phyloP scores from a whole-genome alignment of 345 rosid genomes.

The Garcia nutans region DNA sequence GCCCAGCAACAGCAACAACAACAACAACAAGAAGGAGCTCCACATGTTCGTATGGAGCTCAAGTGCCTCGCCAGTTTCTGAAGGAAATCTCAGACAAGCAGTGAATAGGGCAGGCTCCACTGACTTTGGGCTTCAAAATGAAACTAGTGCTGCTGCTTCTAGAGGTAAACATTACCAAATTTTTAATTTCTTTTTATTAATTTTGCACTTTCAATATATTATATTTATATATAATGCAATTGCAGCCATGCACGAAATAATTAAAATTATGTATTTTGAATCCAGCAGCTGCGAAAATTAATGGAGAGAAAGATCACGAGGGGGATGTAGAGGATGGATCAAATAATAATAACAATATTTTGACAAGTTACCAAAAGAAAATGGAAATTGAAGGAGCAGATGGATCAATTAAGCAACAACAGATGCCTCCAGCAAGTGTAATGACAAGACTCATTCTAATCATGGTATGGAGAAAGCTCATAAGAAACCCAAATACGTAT shows the following conservation, averaged over 20 bases:
- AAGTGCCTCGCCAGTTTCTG: constrained; percentile 73
- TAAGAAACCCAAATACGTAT: constrained; percentile 26
- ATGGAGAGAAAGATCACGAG: constrained; percentile 38
- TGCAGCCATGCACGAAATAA: constrained; percentile 63
- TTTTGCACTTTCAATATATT: too few relatives aligned
- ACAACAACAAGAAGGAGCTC: too few relatives aligned
- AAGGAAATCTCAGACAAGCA: constrained; percentile 54
- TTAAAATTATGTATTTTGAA: constrained; percentile 63
- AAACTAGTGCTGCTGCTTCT: constrained; percentile 46
- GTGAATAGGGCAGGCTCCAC: constrained; percentile 49
- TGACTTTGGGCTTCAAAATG: constrained; percentile 40
- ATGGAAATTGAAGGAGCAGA: constrained; percentile 26
- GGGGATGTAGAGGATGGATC: constrained; percentile 43
- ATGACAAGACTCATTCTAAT: constrained; percentile 19
- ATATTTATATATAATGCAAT: too few relatives aligned
- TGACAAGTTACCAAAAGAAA: constrained; percentile 35
- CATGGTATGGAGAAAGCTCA: constrained; percentile 25
- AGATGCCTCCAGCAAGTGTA: constrained; percentile 27
- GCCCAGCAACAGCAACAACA: not conserved
- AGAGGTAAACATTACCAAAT: constrained; percentile 31
- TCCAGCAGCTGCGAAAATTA: constrained; percentile 47
- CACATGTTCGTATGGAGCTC: constrained; percentile 92
- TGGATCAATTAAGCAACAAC: constrained; percentile 37
- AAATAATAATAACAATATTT: too few relatives aligned
- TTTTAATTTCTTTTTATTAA: too few relatives aligned